Percentiles rank a stretch among this genome's conserved stretches.
Evolutionary conservation across 805 yeast genomes (phyloP).

Genomic region (Metschnikowia henanensis): DNA sequence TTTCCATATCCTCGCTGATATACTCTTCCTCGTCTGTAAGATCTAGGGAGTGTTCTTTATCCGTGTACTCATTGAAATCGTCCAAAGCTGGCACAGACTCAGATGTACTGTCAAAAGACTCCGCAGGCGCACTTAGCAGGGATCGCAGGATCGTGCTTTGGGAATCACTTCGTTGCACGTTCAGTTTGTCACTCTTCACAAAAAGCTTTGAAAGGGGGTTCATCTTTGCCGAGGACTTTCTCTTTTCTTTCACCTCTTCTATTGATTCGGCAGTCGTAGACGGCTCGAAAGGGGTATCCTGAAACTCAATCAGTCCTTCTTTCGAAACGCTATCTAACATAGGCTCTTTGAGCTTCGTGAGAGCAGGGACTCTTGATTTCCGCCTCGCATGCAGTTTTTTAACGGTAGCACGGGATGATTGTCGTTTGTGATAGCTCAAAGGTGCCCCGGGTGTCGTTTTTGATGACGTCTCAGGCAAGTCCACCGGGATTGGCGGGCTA

Average conservation of each 20-base stretch:
- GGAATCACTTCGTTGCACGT: constrained; percentile 7
- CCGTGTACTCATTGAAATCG: not conserved
- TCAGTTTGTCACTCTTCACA: constrained; percentile 10
- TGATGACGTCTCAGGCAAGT: constrained; percentile 9
- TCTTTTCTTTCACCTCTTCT: not conserved
- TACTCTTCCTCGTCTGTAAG: constrained; percentile 6
- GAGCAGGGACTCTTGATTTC: constrained; percentile 3
- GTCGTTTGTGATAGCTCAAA: constrained; percentile 9
- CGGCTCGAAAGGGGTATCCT: not conserved
- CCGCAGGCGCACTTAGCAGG: constrained; percentile 1
- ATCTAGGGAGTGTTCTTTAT: constrained; percentile 1
- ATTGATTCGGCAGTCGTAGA: constrained; percentile 3
- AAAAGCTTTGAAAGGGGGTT: constrained; percentile 17
- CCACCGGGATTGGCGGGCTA: constrained; percentile 21
- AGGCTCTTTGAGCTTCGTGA: constrained; percentile 5
- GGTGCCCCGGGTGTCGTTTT: not conserved
- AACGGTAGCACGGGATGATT: constrained; percentile 9
- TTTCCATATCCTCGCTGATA: constrained; percentile 6
- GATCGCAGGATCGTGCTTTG: constrained; percentile 14
- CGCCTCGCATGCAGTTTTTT: constrained; percentile 9
- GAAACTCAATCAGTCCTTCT: constrained; percentile 4
- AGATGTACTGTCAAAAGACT: constrained; percentile 1
- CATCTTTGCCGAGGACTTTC: constrained; percentile 8
- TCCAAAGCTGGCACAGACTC: constrained; percentile 3
- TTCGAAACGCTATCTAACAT: not conserved